A percentile compares a stretch with the other conserved stretches of the same genome.
Conservation (phyloP, 2,329 filamentous ascomycete genomes). For the Pseudonectria buxi region DNA sequence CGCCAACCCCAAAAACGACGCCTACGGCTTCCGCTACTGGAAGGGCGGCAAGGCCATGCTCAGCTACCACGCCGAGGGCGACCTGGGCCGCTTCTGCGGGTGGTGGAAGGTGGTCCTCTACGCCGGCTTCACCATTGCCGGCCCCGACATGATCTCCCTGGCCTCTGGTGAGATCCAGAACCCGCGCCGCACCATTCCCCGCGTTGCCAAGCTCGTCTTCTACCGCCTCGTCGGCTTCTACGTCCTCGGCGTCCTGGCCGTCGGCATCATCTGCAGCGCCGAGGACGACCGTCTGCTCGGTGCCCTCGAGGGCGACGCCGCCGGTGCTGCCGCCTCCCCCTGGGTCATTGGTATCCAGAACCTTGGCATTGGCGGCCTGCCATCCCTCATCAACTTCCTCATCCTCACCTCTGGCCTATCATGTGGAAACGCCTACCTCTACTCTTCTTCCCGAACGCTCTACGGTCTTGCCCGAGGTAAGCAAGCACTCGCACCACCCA, state of each 20-base stretch:
- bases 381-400: slow-evolving; percentile 51
- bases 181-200: slow-evolving; percentile 57
- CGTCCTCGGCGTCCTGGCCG: slow-evolving; percentile 55
- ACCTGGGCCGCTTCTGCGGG: slow-evolving; percentile 55
- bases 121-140: slow-evolving; percentile 61
- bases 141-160: slow-evolving; percentile 59
- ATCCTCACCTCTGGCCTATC: slow-evolving; percentile 48
- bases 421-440: slow-evolving; percentile 42
- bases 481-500: background rate
- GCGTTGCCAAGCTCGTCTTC: slow-evolving; percentile 66
- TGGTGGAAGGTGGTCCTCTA: slow-evolving; percentile 52
- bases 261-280: slow-evolving; percentile 47
- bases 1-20: slow-evolving; percentile 55
- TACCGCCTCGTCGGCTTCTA: slow-evolving; percentile 67
- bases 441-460: slow-evolving; percentile 38
- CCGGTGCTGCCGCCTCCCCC: slow-evolving; percentile 50
- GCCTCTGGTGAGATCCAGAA: slow-evolving; percentile 55
- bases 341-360: slow-evolving; percentile 56
- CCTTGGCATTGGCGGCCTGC: slow-evolving; percentile 43
- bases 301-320: slow-evolving; percentile 41
- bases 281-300: slow-evolving; percentile 36
- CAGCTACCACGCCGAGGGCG: slow-evolving; percentile 34
- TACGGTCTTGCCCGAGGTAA: slow-evolving; percentile 38
- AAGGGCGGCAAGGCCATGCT: slow-evolving; percentile 27
- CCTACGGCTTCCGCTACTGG: slow-evolving; percentile 60